Evolutionary conservation across 805 yeast species (phyloP).

Genomic region (Wickerhamomyces canadensis): DNA sequence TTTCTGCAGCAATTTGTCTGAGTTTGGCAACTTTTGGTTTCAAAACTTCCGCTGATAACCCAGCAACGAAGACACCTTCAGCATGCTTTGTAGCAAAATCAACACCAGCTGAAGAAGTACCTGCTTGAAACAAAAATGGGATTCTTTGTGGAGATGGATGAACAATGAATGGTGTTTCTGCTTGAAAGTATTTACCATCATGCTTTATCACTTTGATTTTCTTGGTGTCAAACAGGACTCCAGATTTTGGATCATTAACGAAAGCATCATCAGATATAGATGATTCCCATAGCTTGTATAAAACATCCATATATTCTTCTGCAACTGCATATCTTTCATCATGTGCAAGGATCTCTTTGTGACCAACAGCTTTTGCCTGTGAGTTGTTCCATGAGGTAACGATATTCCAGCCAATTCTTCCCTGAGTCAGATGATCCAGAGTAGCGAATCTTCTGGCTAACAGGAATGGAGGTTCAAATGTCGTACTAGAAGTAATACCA

Average conservation of each 20-base stretch:
- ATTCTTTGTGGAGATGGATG: conserved; percentile 35
- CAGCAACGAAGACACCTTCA: conserved; percentile 34
- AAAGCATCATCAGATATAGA: conserved; percentile 37
- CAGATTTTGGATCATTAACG: conserved; percentile 17
- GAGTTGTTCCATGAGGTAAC: conserved; percentile 39
- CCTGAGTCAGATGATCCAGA: conserved; percentile 36
- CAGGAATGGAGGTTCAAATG: conserved; percentile 38
- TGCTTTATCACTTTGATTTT: conserved; percentile 33
- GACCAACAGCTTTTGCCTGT: conserved; percentile 35
- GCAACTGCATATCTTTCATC: conserved; percentile 37
- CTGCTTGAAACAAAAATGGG: conserved; percentile 41
- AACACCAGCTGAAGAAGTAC: conserved; percentile 34
- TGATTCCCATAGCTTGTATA: conserved; percentile 33
- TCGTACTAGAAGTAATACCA: conserved; percentile 37
- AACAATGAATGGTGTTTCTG: conserved; percentile 35
- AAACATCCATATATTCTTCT: conserved; percentile 35
- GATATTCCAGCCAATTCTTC: conserved; percentile 42
- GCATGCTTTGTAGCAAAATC: conserved; percentile 39
- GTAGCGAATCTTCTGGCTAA: conserved; percentile 37
- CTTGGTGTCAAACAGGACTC: conserved; percentile 29
- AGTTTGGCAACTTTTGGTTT: conserved; percentile 28
- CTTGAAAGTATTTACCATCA: conserved; percentile 34
- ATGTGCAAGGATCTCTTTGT: conserved; percentile 31
- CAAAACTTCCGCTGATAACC: conserved; percentile 28
- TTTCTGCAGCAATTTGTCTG: conserved; percentile 26